phyloP scores from a whole-genome alignment of 2,329 filamentous ascomycete genomes.

The Rosellinia necatrix region DNA sequence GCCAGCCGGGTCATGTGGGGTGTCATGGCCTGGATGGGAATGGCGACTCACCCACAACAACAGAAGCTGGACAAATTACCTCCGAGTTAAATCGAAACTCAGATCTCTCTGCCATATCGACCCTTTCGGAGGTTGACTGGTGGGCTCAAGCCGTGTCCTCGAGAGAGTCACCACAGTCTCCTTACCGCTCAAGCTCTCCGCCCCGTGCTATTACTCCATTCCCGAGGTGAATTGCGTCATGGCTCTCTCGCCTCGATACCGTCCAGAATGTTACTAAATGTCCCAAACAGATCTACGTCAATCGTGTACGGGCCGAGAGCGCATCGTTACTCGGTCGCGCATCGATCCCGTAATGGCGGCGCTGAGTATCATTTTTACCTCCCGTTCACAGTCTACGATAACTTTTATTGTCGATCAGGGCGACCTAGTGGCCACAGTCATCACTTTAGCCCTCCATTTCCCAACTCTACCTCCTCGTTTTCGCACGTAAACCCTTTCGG shows the following conservation, averaged over 20 bases:
- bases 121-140: slow-evolving; percentile 18
- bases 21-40: slow-evolving; percentile 36
- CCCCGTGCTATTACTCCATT: slow-evolving; percentile 1
- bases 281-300: slow-evolving; percentile 14
- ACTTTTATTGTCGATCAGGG: slow-evolving; percentile 1
- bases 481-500: not conserved
- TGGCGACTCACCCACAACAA: slow-evolving; percentile 32
- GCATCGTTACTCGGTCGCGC: not conserved
- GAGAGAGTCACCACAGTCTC: not conserved
- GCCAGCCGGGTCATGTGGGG: slow-evolving; percentile 10
- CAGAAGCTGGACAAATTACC: slow-evolving; percentile 14
- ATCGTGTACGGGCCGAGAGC: slow-evolving; percentile 15
- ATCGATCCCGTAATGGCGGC: not conserved
- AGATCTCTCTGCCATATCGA: not conserved
- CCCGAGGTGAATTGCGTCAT: slow-evolving; percentile 10
- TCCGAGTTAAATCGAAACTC: slow-evolving; percentile 2
- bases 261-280: not conserved
- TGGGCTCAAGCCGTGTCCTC: slow-evolving; percentile 22
- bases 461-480: not conserved
- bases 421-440: not conserved
- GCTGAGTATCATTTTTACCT: slow-evolving; percentile 27
- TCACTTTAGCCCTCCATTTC: not conserved
- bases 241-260: not conserved
- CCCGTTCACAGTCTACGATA: slow-evolving; percentile 22
- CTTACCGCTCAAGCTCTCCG: slow-evolving; percentile 1